Evolutionary conservation across 805 yeast genomes (phyloP).

Genomic region (Geotrichum ghanense): DNA sequence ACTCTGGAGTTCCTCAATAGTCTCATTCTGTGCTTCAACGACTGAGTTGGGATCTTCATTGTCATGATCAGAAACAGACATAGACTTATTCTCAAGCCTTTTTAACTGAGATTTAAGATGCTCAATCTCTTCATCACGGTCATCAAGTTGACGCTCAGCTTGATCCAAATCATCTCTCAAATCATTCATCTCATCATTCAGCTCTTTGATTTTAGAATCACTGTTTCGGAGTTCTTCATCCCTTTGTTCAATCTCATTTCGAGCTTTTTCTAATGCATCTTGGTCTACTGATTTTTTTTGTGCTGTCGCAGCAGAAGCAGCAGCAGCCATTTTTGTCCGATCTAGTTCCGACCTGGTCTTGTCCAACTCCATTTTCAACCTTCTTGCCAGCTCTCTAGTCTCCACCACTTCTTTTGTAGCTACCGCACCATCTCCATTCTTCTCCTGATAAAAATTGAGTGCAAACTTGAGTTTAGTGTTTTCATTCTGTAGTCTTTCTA

Average conservation of each 20-base stretch:
- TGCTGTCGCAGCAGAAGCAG: too few relatives aligned
- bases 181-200: neutral
- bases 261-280: neutral
- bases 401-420: neutral
- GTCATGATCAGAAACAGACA: too few relatives aligned
- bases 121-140: neutral
- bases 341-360: neutral
- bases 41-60: too few relatives aligned
- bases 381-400: too few relatives aligned
- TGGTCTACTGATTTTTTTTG: too few relatives aligned
- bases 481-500: constrained; percentile 1
- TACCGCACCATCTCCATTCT: neutral
- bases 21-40: too few relatives aligned
- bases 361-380: neutral
- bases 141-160: neutral
- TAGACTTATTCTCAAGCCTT: neutral
- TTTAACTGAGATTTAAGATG: neutral
- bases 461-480: neutral
- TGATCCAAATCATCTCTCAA: neutral
- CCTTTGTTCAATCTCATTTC: neutral
- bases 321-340: neutral
- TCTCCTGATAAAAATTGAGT: neutral
- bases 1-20: too few relatives aligned
- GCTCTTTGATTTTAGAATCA: neutral
- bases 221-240: neutral